Conservation (phyloP, 768 basidiomycete genomes). For the Coprinopsis marcescibilis region DNA sequence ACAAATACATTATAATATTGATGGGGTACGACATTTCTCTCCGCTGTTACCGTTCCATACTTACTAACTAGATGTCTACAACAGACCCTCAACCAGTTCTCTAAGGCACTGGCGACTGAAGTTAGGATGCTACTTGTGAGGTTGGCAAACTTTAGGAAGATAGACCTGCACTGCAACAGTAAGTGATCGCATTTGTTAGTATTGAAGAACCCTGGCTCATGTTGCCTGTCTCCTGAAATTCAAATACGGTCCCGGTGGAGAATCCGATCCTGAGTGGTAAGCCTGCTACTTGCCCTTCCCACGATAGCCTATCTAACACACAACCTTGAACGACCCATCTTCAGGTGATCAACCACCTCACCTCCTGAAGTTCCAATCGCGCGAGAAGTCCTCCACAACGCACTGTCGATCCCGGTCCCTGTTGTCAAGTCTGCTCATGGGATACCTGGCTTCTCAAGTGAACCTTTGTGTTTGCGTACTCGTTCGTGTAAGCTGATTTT, state of each 20-base stretch:
- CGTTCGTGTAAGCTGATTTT: too few species aligned
- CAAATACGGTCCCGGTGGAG: slow-evolving; percentile 77
- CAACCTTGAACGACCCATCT: too few species aligned
- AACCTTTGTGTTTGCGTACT: too few species aligned
- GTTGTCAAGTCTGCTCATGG: too few species aligned
- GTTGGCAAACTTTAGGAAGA: slow-evolving; percentile 81
- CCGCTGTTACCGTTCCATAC: slow-evolving; percentile 6
- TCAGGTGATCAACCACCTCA: not conserved
- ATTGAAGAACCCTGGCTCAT: not conserved
- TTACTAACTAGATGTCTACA: slow-evolving; percentile 4
- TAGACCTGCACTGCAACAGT: slow-evolving; percentile 73
- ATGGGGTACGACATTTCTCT: slow-evolving; percentile 74
- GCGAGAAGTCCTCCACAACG: too few species aligned
- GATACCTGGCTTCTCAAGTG: too few species aligned
- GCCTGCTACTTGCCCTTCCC: slow-evolving; percentile 25
- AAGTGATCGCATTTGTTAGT: slow-evolving; percentile 24
- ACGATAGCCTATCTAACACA: too few species aligned
- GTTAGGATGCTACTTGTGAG: slow-evolving; percentile 80
- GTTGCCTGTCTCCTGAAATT: slow-evolving; percentile 43
- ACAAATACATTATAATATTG: slow-evolving; percentile 79
- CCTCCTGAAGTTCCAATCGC: slow-evolving; percentile 3
- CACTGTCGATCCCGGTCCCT: too few species aligned
- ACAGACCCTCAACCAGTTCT: slow-evolving; percentile 84
- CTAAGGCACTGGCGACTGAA: slow-evolving; percentile 74
- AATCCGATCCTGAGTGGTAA: slow-evolving; percentile 77